Base-by-base conservation (phyloP, 495 filamentous ascomycete genomes). In the Trichocladium antarcticum region DNA sequence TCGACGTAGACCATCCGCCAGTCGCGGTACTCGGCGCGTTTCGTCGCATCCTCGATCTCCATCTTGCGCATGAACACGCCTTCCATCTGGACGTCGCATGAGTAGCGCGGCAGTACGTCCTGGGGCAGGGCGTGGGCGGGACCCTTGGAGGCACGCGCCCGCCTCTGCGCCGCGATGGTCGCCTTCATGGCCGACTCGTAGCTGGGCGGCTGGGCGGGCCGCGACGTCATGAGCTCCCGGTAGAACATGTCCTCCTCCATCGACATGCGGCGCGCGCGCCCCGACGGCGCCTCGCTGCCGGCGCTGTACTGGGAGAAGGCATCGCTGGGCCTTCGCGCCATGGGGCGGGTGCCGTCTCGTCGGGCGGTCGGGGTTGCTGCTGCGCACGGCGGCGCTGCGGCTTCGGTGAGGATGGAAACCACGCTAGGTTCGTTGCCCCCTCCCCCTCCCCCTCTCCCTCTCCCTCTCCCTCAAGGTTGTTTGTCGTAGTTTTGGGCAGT, bases 1-100 rank as follows among this genome's bases (percentile, higher is more conserved):
- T 71, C 67, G 6, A 74, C 73, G 51, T 75, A 79, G 5, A 74
- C 73, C 51, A 71, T 71, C 45, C 66, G 63, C 79, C 79, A 83
- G 45, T 68, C 68, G 29, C 75, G 66, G 49, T 73, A 65, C 29
- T 67, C 60, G 42, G 77, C 69, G 11, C 68, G 59, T 47, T 77
- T 70, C 34, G 77, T 76, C 12, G 77, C 74, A 35, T 72, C 68
- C 35, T 71, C 65, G n/a, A 81, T 63, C 56, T 83, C 79, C 63
- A 74, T 68, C 62, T 80, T 81, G 41, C 65, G 65, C 54, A 68
- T 64, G 43, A 82, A 75, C 5, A 77, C 63, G 10, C 68, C 72
- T 55, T 78, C 73, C 11, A 72, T 55, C 40, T 71, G 61, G 6
- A 82, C 55, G 15, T 73, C 70, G 57, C 74, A 79, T 6, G 74